Percentiles rank a stretch among this genome's conserved stretches.
Conservation (phyloP, 768 basidiomycete species). For the Lentinula aciculospora region DNA sequence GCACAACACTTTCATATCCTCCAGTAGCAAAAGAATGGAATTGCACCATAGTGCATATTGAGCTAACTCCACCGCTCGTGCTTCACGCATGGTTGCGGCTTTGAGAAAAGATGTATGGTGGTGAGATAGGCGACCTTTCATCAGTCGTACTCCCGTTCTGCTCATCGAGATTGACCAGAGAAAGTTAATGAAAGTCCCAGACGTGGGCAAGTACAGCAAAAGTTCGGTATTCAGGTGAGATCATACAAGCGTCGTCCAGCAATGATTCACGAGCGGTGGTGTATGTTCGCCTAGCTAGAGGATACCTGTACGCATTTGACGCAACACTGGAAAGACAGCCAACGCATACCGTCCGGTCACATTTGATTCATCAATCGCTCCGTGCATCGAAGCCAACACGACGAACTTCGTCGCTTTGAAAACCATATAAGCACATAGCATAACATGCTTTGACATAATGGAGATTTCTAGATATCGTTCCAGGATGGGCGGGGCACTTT, state of each 20-base stretch:
- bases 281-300: not conserved
- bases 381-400: constrained; percentile 33
- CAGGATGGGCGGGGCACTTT: no score
- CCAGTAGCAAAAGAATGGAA: constrained; percentile 41
- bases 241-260: not conserved
- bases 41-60: constrained; percentile 34
- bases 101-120: not conserved
- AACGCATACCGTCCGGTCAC: not conserved
- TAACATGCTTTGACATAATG: not conserved
- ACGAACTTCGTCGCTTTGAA: constrained; percentile 31
- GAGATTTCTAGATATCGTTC: no score
- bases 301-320: not conserved
- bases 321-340: not conserved
- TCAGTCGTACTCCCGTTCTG: not conserved
- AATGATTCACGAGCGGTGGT: not conserved
- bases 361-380: constrained; percentile 22
- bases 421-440: constrained; percentile 13
- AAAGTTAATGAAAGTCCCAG: constrained; percentile 3
- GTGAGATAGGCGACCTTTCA: not conserved
- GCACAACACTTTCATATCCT: constrained; percentile 42
- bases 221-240: not conserved
- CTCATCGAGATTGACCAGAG: not conserved
- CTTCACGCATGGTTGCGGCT: not conserved
- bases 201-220: not conserved
- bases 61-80: constrained; percentile 37